Evolutionary conservation across 108 stramenopile species (phyloP).

Genomic region (Cyclostephanos tholiformis): DNA sequence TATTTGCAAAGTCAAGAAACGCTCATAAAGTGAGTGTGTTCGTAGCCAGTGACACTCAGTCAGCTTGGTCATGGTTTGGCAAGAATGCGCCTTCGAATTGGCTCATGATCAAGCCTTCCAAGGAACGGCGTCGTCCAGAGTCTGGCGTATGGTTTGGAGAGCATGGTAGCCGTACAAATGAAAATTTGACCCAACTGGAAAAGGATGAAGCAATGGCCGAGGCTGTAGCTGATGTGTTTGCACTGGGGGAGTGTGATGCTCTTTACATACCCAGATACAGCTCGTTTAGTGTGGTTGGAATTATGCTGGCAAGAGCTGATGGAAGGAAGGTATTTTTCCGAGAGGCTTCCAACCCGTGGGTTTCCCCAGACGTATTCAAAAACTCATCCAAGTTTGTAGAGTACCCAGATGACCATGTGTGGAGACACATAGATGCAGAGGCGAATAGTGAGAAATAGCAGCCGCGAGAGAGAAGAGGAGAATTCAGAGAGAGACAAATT

Average conservation of each 20-base stretch:
- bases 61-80: conserved; percentile 31
- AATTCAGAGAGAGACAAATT: too few relatives aligned
- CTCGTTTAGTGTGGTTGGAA: conserved; percentile 19
- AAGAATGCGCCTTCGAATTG: conserved; percentile 14
- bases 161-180: conserved; percentile 15
- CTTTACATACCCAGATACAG: conserved; percentile 41
- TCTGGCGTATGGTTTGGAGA: conserved; percentile 29
- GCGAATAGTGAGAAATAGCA: too few relatives aligned
- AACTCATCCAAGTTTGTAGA: too few relatives aligned
- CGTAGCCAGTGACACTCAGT: conserved; percentile 26
- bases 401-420: too few relatives aligned
- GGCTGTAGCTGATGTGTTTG: conserved; percentile 43
- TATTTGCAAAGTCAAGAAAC: neutral
- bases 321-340: conserved; percentile 18
- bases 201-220: conserved; percentile 48
- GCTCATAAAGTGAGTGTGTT: conserved; percentile 21
- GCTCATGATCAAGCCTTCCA: conserved; percentile 25
- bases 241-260: conserved; percentile 44
- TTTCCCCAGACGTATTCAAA: too few relatives aligned
- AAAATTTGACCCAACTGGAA: conserved; percentile 7
- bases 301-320: conserved; percentile 19
- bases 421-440: too few relatives aligned
- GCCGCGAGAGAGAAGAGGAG: too few relatives aligned
- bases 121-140: conserved; percentile 14
- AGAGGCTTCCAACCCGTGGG: too few relatives aligned